Evolutionary conservation across 2,329 filamentous ascomycete species (phyloP).

Genomic region (Pseudocercospora crystallina): DNA sequence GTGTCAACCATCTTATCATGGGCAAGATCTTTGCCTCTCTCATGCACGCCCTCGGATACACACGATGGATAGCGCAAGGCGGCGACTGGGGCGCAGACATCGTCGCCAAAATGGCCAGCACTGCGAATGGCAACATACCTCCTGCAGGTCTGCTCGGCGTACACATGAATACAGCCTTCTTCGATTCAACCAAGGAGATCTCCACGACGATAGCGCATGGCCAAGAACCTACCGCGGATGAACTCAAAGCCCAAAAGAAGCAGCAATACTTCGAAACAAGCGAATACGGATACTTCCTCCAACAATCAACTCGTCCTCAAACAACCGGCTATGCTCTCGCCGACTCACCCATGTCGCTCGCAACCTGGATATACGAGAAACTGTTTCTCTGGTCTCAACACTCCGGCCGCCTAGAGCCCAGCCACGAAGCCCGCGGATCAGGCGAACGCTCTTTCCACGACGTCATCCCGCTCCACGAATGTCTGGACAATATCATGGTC

Average conservation of each 20-base stretch:
- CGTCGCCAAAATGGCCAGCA: too few relatives aligned
- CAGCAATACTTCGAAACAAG: slow-evolving; percentile 6
- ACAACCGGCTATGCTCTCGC: slow-evolving; percentile 20
- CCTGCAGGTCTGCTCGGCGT: too few relatives aligned
- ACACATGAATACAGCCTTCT: too few relatives aligned
- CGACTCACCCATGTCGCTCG: slow-evolving; percentile 25
- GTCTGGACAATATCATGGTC: slow-evolving; percentile 28
- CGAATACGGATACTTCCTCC: slow-evolving; percentile 10
- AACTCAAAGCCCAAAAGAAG: too few relatives aligned
- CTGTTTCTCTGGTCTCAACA: slow-evolving; percentile 18
- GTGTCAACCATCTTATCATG: slow-evolving; percentile 20
- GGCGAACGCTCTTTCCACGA: too few relatives aligned
- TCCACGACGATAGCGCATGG: too few relatives aligned
- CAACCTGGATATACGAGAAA: slow-evolving; percentile 28
- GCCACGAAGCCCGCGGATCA: too few relatives aligned
- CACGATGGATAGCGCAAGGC: slow-evolving; percentile 57
- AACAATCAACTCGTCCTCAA: slow-evolving; percentile 14
- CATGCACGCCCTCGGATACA: slow-evolving; percentile 68
- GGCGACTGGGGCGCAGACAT: slow-evolving; percentile 76
- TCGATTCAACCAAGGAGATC: too few relatives aligned
- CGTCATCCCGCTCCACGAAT: too few relatives aligned
- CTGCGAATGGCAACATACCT: too few relatives aligned
- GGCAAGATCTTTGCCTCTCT: slow-evolving; percentile 55
- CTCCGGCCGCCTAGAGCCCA: too few relatives aligned
- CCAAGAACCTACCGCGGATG: too few relatives aligned